Evolutionary conservation across 1,139 yeast species (phyloP), one percentile per base, ranked within the genome.

Genomic region (Suhomyces bribrorum): DNA sequence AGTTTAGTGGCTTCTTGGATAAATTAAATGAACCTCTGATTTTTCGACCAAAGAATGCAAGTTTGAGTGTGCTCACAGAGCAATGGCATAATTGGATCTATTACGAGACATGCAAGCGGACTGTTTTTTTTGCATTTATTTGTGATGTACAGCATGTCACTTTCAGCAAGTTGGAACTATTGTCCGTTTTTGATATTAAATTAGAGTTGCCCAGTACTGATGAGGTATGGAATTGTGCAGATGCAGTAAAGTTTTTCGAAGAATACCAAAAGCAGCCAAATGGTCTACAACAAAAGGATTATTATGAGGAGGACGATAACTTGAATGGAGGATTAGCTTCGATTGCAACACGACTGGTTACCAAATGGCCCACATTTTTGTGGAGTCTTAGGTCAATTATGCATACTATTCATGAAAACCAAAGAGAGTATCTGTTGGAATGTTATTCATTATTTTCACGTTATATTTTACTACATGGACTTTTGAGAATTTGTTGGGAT

Each of bases 51-150:
- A 28, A 28, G n/a, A 28, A 28, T 11, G 22, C 31, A 8, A 26
- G 17, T 14, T 14, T 26, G 8, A 28, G 14, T 28, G 31, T 16
- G 14, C 14, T 28, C 6, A 28, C 22, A 3, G 23, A 28, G 14
- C 31, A 28, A 17, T 28, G 31, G 31, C 31, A 28, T 28, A 16
- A 28, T 28, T 28, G 31, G 31, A 28, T 28, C 16, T 28, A 28
- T 22, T 28, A 28, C 16, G 31, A 28, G 16, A 16, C 31, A 2
- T 28, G 31, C 23, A 28, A 28, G n/a, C 14, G 31, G 16, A 28
- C 23, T 5, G 31, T 28, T 9, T 28, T 28, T 14, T 28, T 28
- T 8, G 23, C 14, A 16, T 28, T 28, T 12, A 28, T 28, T 16
- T 28, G 31, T 17, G 31, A 28, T 28, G 31, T 28, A 7, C 31